Conservation (phyloP, 2,329 filamentous ascomycete species). For the Alternaria brassicicola region DNA sequence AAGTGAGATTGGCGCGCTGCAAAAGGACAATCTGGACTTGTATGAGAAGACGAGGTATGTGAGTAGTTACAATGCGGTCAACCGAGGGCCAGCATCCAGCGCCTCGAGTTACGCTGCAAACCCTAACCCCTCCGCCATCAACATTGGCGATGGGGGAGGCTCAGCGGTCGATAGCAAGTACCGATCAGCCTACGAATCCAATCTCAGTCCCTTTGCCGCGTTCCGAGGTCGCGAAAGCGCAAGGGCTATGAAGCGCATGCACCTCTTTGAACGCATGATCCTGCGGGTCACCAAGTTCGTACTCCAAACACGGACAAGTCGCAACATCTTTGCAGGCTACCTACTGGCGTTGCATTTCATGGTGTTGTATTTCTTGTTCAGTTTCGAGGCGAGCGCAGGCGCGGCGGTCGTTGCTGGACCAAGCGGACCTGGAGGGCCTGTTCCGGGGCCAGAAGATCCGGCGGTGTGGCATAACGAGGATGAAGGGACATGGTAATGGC, state of each 20-base stretch:
- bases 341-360: slow-evolving; percentile 87
- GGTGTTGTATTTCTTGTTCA: slow-evolving; percentile 86
- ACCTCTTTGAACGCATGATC: slow-evolving; percentile 83
- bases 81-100: slow-evolving; percentile 65
- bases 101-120: slow-evolving; percentile 67
- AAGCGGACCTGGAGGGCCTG: slow-evolving; percentile 28
- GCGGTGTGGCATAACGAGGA: slow-evolving; percentile 48
- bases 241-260: slow-evolving; percentile 91
- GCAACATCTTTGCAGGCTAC: slow-evolving; percentile 93
- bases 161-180: slow-evolving; percentile 70
- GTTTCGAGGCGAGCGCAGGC: slow-evolving; percentile 64
- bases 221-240: slow-evolving; percentile 94
- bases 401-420: slow-evolving; percentile 40
- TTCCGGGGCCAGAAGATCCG: slow-evolving; percentile 23
- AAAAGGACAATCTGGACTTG: slow-evolving; percentile 93
- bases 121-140: slow-evolving; percentile 76
- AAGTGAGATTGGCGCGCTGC: slow-evolving; percentile 87
- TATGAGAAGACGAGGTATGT: slow-evolving; percentile 99
- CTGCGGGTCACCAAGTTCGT: slow-evolving; percentile 92
- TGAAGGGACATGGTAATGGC: slow-evolving; percentile 13
- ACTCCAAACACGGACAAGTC: slow-evolving; percentile 83
- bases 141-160: slow-evolving; percentile 52
- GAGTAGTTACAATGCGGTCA: slow-evolving; percentile 86
- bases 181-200: slow-evolving; percentile 89
- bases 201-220: slow-evolving; percentile 92